Percentiles rank a stretch among this genome's conserved stretches.
These are phyloP conservation scores for Baudoinia panamericana DNA, from an alignment of 495 filamentous ascomycete species.

Conservation along the genomic window DNA sequence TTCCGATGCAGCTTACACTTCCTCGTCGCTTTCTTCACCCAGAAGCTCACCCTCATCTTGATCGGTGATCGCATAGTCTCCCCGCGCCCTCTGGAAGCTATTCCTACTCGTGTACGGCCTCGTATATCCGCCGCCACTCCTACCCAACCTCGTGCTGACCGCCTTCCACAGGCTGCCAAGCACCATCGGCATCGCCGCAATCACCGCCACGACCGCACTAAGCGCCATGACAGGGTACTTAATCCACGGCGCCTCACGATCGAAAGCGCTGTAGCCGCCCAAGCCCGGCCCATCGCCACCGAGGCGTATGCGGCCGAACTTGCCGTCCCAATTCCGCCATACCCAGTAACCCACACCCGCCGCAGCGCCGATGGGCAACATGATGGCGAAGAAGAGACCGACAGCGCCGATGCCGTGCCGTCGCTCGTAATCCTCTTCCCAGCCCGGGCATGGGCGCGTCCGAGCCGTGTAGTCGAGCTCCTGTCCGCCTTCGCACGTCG, in stretches of 20 bases:
- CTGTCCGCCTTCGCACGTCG: constrained; percentile 64
- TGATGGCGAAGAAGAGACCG: constrained; percentile 76
- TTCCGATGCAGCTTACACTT: too few relatives aligned
- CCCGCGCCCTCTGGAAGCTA: constrained; percentile 68
- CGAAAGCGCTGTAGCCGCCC: constrained; percentile 31
- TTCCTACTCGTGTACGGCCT: constrained; percentile 68
- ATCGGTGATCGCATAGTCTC: constrained; percentile 76
- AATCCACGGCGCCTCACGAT: constrained; percentile 56
- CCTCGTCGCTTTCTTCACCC: constrained; percentile 87
- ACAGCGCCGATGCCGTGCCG: constrained; percentile 59
- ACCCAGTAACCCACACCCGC: constrained; percentile 67
- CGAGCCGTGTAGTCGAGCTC: constrained; percentile 50
- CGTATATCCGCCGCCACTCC: constrained; percentile 31
- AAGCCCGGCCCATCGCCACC: constrained; percentile 40
- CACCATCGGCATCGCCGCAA: constrained; percentile 61
- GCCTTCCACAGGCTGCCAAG: constrained; percentile 53
- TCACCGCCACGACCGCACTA: constrained; percentile 61
- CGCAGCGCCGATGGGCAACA: constrained; percentile 57
- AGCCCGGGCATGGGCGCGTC: constrained; percentile 51
- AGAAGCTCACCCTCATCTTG: constrained; percentile 88
- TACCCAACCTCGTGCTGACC: constrained; percentile 31
- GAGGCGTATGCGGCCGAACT: constrained; percentile 80
- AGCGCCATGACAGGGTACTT: constrained; percentile 66
- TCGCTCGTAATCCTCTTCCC: constrained; percentile 64
- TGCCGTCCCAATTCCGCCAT: constrained; percentile 71